These are phyloP conservation scores for Phytophthora fragariaefolia DNA, from an alignment of 352 stramenopile species.

Conservation along the genomic window DNA sequence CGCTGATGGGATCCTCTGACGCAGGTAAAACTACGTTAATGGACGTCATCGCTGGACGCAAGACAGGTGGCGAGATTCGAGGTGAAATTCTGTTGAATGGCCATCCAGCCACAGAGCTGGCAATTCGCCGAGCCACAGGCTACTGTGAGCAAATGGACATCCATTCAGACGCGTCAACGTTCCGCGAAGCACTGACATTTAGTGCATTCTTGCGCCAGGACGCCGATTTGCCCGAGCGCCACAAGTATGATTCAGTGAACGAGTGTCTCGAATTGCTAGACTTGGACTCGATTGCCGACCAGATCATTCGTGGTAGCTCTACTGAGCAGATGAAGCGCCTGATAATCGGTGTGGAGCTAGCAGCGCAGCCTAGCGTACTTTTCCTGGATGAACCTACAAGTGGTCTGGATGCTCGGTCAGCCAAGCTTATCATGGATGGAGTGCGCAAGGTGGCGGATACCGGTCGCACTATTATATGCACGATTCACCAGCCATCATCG, in stretches of 20 bases:
- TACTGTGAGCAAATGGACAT: conserved; percentile 83
- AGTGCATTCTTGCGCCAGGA: conserved; percentile 71
- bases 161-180: conserved; percentile 83
- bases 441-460: conserved; percentile 21
- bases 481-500: conserved; percentile 21
- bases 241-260: conserved; percentile 34
- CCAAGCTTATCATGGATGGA: conserved; percentile 25
- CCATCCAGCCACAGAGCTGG: conserved; percentile 26
- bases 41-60: conserved; percentile 29
- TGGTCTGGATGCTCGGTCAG: conserved; percentile 73
- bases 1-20: conserved; percentile 85
- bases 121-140: conserved; percentile 38
- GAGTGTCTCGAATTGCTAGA: conserved; percentile 40
- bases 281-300: conserved; percentile 20
- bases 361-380: conserved; percentile 74
- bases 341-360: conserved; percentile 60
- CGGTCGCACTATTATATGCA: conserved; percentile 24
- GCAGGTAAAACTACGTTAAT: conserved; percentile 57
- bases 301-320: conserved; percentile 39
- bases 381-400: conserved; percentile 77
- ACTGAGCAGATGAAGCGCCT: conserved; percentile 51
- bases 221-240: conserved; percentile 8
- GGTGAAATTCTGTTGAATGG: conserved; percentile 90
- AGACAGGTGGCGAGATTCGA: conserved; percentile 19
- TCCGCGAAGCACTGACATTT: conserved; percentile 58